Evolutionary conservation across 371 early-diverging fungal genomes (phyloP).

Genomic region (Mortierella sp.): DNA sequence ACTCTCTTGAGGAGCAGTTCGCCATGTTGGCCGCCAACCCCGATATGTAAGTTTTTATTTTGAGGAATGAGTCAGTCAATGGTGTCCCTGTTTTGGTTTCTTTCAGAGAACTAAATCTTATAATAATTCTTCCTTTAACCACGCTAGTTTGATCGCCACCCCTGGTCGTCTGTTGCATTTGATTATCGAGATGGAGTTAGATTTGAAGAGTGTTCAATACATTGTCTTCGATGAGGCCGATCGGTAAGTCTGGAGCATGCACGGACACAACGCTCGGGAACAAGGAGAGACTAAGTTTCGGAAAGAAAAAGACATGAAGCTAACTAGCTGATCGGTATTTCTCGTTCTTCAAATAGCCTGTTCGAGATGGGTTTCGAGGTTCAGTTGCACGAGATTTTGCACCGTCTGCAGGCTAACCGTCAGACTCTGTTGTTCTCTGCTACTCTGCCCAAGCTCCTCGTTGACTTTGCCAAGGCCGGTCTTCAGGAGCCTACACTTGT

Average conservation of each 20-base stretch:
- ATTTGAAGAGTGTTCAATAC: constrained; percentile 91
- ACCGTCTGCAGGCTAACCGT: constrained; percentile 85
- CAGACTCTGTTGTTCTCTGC: constrained; percentile 97
- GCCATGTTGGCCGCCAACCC: constrained; percentile 92
- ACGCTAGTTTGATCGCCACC: constrained; percentile 90
- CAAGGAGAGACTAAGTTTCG: not conserved
- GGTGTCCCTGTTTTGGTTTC: not conserved
- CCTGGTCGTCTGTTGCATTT: constrained; percentile 98
- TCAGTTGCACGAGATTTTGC: constrained; percentile 94
- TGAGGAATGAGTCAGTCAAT: no score
- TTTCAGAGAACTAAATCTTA: not conserved
- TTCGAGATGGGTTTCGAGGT: constrained; percentile 98
- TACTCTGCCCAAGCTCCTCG: constrained; percentile 91
- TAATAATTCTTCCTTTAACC: not conserved
- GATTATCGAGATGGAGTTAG: constrained; percentile 94
- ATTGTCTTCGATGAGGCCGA: constrained; percentile 99
- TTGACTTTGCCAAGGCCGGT: constrained; percentile 97
- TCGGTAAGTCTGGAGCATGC: constrained; percentile 65
- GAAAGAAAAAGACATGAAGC: not conserved
- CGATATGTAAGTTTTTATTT: constrained; percentile 78
- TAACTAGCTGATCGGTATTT: not conserved
- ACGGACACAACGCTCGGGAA: not conserved
- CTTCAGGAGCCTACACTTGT: constrained; percentile 93
- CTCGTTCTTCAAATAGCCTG: constrained; percentile 61
- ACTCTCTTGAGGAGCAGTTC: constrained; percentile 95